Conservation (phyloP, 1,139 yeast species). For the Hyphopichia wangnamkhiaoensis region DNA sequence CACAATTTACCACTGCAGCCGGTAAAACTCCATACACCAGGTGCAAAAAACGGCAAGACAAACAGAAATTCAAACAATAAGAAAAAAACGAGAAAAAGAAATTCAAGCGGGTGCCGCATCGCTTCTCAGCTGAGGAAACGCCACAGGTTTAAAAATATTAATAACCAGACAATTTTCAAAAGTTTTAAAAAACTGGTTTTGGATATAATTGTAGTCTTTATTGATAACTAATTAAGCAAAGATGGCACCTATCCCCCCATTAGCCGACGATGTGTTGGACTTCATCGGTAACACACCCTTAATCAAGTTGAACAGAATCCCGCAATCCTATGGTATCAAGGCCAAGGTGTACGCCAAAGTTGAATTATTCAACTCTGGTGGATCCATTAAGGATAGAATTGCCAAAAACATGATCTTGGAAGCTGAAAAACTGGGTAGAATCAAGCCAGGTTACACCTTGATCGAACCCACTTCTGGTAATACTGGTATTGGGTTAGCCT, state of each 20-base stretch:
- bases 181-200: no score
- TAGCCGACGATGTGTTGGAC: conserved; percentile 49
- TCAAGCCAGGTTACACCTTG: conserved; percentile 82
- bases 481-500: conserved; percentile 87
- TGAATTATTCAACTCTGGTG: conserved; percentile 70
- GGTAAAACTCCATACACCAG: no score
- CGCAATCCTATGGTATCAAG: conserved; percentile 74
- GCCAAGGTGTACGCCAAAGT: conserved; percentile 60
- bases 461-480: conserved; percentile 91
- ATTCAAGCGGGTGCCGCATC: no score
- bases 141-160: not conserved
- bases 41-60: no score
- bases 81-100: not conserved
- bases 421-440: conserved; percentile 77
- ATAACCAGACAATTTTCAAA: no score
- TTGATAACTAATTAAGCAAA: no score
- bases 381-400: conserved; percentile 69
- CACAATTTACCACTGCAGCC: not conserved
- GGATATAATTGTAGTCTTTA: no score
- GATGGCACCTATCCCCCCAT: conserved; percentile 28
- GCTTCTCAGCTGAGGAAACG: no score
- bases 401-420: conserved; percentile 73
- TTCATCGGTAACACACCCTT: conserved; percentile 85
- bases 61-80: not conserved
- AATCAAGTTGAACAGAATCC: conserved; percentile 72